Evolutionary conservation across 352 stramenopile genomes (phyloP), one percentile per base, ranked within the genome.

Genomic region (Phytophthora nicotianae): DNA sequence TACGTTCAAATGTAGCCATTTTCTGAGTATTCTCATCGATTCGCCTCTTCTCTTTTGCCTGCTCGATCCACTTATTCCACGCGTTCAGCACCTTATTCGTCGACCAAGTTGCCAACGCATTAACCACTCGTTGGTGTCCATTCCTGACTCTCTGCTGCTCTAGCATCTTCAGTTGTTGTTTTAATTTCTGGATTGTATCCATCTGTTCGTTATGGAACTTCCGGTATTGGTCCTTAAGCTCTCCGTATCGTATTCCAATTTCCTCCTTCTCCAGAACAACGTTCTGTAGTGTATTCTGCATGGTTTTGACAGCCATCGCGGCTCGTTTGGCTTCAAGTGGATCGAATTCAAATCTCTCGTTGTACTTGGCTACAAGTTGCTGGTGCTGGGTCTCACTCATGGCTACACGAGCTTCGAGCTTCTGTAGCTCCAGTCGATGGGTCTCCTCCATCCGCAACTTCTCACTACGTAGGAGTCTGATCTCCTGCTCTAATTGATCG

Each of bases 201-300:
- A 27, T 24, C 9, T 78, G 58, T 0, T 85, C 63, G 0, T 48
- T 51, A 6, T 88, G 62, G 8, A 86, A 60, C 13, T 55, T 50
- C 5, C 58, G 50, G 62, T 77, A 77, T 6, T 76, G 45, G 14
- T 79, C 41, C 24, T 76, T 72, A 1, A 90, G 68, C 33, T 72
- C 60, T 0, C 51, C 62, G 48, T 81, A 79, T 8, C 75, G 58
- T 14, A 81, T 57, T 3, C 56, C 62, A 11, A 95, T 61, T 55
- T 88, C 79, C n/a, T 91, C 82, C 47, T 93, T 90, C 43, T 91
- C 82, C 14, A 78, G 53, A 26, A 88, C 49, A 2, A 75, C 69
- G 14, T 76, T 70, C 7, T 91, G 77, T 20, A 95, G 72, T 21
- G 83, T 70, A 13, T 89, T 68, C 24, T 89, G 75, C 41, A 90